A percentile compares a stretch with the other conserved stretches of the same genome.
These are phyloP conservation scores for Gymnopus androsaceus DNA, from an alignment of 1,284 basidiomycete genomes.

Conservation along the genomic window DNA sequence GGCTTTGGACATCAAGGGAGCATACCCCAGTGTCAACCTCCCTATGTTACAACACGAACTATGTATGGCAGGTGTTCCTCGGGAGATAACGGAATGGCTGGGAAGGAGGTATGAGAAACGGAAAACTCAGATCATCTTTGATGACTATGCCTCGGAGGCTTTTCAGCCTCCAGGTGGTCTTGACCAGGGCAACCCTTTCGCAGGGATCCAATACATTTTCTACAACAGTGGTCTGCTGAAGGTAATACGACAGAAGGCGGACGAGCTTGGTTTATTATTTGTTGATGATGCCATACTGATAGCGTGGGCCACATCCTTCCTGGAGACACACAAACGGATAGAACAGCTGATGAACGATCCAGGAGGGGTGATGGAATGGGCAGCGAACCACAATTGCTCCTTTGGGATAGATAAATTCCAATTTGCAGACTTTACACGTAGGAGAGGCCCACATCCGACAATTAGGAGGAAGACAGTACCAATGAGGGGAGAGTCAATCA, in stretches of 20 bases:
- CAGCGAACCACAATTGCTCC: neutral
- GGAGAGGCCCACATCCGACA: neutral
- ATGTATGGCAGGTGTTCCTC: conserved; percentile 29
- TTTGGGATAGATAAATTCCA: conserved; percentile 8
- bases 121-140: conserved; percentile 29
- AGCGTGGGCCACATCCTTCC: neutral
- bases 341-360: neutral
- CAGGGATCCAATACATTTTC: conserved; percentile 11
- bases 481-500: neutral
- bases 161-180: conserved; percentile 29
- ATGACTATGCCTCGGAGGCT: conserved; percentile 27
- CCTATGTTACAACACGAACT: conserved; percentile 34
- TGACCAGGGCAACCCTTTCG: conserved; percentile 32
- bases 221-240: conserved; percentile 2
- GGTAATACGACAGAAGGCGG: neutral
- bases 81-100: conserved; percentile 23
- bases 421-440: neutral
- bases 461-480: neutral
- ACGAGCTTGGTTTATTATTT: neutral
- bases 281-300: conserved; percentile 3
- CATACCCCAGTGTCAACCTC: conserved; percentile 30
- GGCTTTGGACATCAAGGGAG: conserved; percentile 35
- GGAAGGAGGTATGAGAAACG: conserved; percentile 20
- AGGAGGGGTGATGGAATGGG: neutral
- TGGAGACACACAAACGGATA: neutral